A percentile compares a stretch with the other conserved stretches of the same genome.
Evolutionary conservation across 495 filamentous ascomycete genomes (phyloP).

Genomic region (Penicillium goetzii): DNA sequence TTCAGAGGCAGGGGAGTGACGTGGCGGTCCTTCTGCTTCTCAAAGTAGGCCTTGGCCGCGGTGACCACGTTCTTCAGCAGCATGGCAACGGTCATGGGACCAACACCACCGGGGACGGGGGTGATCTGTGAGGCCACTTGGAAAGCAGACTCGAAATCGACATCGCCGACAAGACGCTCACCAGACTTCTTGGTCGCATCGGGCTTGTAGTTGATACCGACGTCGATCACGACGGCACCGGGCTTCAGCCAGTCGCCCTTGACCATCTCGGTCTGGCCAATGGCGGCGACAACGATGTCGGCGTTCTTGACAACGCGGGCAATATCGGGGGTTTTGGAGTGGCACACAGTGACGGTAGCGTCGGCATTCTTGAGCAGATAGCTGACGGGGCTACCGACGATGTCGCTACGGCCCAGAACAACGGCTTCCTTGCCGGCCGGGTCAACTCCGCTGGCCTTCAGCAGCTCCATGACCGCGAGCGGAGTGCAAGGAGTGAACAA

Average conservation of each 20-base stretch:
- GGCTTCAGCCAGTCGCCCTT: constrained; percentile 95
- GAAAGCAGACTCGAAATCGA: constrained; percentile 84
- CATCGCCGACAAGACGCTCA: constrained; percentile 91
- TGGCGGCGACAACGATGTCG: constrained; percentile 89
- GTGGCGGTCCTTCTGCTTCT: constrained; percentile 73
- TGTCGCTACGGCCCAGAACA: constrained; percentile 92
- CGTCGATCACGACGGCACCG: constrained; percentile 93
- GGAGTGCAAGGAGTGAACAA: constrained; percentile 93
- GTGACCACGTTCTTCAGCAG: constrained; percentile 91
- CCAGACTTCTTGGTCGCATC: constrained; percentile 94
- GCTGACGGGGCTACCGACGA: constrained; percentile 95
- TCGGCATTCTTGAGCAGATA: constrained; percentile 93
- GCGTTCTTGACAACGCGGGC: constrained; percentile 75
- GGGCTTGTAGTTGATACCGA: constrained; percentile 95
- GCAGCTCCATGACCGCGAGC: constrained; percentile 92
- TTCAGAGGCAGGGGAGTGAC: constrained; percentile 80
- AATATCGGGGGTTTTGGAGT: constrained; percentile 80
- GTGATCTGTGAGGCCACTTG: constrained; percentile 95
- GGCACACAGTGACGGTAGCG: constrained; percentile 95
- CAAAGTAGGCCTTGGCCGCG: constrained; percentile 77
- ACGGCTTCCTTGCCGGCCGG: constrained; percentile 90
- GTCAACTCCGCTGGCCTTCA: constrained; percentile 81
- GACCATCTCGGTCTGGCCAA: constrained; percentile 83
- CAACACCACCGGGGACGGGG: constrained; percentile 94
- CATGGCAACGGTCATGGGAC: constrained; percentile 98